Base-by-base conservation (phyloP, 768 basidiomycete species). In the Russula compacta region DNA sequence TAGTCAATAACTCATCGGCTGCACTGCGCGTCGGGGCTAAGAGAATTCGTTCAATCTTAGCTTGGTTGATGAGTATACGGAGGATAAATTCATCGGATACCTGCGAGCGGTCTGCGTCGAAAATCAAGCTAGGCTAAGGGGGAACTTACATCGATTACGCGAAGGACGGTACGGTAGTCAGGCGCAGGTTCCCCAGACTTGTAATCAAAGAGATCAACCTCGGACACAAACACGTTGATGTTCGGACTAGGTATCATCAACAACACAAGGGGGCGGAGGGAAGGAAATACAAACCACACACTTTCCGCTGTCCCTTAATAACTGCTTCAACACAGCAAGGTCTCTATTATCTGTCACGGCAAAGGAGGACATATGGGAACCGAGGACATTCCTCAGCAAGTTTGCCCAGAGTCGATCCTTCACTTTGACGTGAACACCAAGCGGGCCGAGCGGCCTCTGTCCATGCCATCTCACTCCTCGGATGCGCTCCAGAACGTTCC, bases 161-260 rank as follows among this genome's bases (percentile, higher is more conserved):
- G 86, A 29, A 95, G 77, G 29, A 95, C 81, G 6, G 95, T 98
- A 3, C 83, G 75, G 54, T 85, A 78, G 21, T 79, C 61, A 19
- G 69, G 69, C 2, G 81, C 79, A 11, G 88, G 86, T 68, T 95
- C 92, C 32, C 93, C 93, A 1, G 66, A 61, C 40, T 78, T 77
- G 67, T 82, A 95, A 68, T 97, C 91, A 70, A 97, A 98, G 43
- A 89, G 65, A 67, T 95, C 92, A 42, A 79, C 83, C 59, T 81
- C 78, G 24, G 81, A 79, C 55, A 87, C 83, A 66, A 89, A 78
- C 61, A 93, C 83, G 6, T 73, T 73, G 24, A 71, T 74, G 24
- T 79, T 71, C 9, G 44, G 58, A 64, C 87, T 89, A 46, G 7
- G 33, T 36, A 52, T 52, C 8, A 38, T 29, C 8, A 40, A 53